Evolutionary conservation across 1,284 basidiomycete genomes (phyloP), one percentile per base, ranked within the genome.

Genomic region (Rhizoctonia solani): DNA sequence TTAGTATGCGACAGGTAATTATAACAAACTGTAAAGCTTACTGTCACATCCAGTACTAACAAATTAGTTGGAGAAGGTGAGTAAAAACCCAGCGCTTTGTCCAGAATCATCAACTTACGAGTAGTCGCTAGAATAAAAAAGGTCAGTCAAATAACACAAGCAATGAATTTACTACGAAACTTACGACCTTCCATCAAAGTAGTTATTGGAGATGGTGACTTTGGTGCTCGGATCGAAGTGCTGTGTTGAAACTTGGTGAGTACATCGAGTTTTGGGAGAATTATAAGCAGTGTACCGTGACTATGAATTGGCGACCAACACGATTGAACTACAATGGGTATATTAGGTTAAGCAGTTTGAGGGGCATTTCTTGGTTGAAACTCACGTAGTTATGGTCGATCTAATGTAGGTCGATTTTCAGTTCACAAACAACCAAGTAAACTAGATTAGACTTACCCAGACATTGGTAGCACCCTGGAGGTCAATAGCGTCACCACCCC

Each of bases 41-140:
- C 56, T 25, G 25, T 61, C 44, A 37, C 65, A 54, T 23, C 37
- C 39, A 47, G 52, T 44, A 46, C 44, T 47, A 46, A 46, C 21
- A 14, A 39, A 8, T 8, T 8, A 16, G 16, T 39, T 39, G 37
- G 16, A 39, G 37, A 8, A 39, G 16, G 37, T 39, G 37, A 39
- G 8, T 39, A 8, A 39, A 16, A 8, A 39, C 37, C 16, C 16
- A 8, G 16, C 16, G 8, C 9, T 39, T 39, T 8, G 9, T 8
- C 8, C 16, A 16, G 37, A 16, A 39, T 16, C 8, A 39, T 8
- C 16, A 11, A 46, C 44, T 46, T 46, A 46, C 44, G 44, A 46
- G 21, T 46, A 46, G 8, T 9, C 21, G 5, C 44, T 46, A 19
- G 9, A 46, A 46, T 6, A 11, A 11, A 46, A 9, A 21, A 46